Evolutionary conservation across 441 rosid species (phyloP), one percentile per base, ranked within the genome.

Genomic region (Bocquillonia castaneifolia): DNA sequence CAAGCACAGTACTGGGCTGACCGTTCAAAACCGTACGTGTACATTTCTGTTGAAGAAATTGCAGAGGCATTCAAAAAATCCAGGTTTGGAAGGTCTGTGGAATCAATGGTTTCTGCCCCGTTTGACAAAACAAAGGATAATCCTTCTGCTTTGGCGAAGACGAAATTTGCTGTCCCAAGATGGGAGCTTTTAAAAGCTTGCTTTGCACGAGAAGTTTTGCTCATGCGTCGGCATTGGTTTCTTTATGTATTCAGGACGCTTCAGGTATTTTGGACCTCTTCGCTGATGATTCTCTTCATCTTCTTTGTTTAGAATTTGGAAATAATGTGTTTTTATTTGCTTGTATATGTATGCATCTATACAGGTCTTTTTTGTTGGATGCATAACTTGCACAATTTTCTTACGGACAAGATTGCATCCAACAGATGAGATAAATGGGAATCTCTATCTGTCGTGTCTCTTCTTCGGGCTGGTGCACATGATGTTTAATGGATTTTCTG

Each of bases 1-100:
- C 98, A 93, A 85, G 96, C 90, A 74, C 98, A 93, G 70, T 93
- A 91, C 58, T 93, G 96, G 98, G 96, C 89, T 29, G 88, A 93
- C 81, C 80, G 84, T 59, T 85, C 93, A 22, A 88, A 75, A 78
- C 92, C 95, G 29, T 86, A 91, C 73, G 78, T 34, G 37, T 91
- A 76, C 73, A 60, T 91, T 71, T 74, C 93, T 2, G 89, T 74
- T 73, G 71, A 87, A 64, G 88, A 84, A 74, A 91, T 93, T 39
- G 95, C 96, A 18, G 76, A 71, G 74, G 93, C 90, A 54, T 93
- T 93, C 72, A 79, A 76, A 47, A 77, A 39, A 58, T 93, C 98
- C 14, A 79, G 72, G 57, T 88, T 77, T 51, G 96, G 97, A 36
- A 82, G 57, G 66, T 76, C 85, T 70, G 67, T 84, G 59, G 75